Base-by-base conservation (phyloP, 2,329 filamentous ascomycete species). In the Fusarium mundagurra region DNA sequence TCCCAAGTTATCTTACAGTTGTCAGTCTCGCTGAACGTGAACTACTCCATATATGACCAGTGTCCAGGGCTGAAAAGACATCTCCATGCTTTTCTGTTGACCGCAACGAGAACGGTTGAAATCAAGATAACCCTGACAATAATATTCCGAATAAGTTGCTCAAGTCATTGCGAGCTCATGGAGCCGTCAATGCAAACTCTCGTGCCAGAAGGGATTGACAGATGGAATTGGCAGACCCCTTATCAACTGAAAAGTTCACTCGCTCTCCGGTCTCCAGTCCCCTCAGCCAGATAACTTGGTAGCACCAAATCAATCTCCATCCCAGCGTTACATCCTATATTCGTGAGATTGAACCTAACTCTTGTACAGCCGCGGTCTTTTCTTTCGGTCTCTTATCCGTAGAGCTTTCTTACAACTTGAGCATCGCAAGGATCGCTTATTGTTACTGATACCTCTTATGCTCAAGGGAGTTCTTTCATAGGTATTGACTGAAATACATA, bases 111-210 rank as follows among this genome's bases (percentile, higher is more conserved):
- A n/a, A n/a, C n/a, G n/a, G n/a, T n/a, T n/a, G n/a, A n/a, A n/a
- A n/a, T n/a, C n/a, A n/a, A n/a, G n/a, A n/a, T n/a, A n/a, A n/a
- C n/a, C n/a, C n/a, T n/a, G n/a, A n/a, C n/a, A 27, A 4, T 14
- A 27, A 18, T 13, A 20, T 45, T 24, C 16, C 0, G n/a, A 44
- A 8, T n/a, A 7, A 18, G 2, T 6, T 0, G 2, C 20, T 4
- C 13, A 9, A 45, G 12, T 7, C 24, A 45, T 24, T 20, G 1
- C 12, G 6, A 14, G 17, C 17, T 10, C 18, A 12, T 27, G 11
- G 8, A 20, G 11, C 13, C 3, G 11, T 9, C 8, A 27, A 45
- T 3, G 17, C 43, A 8, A 45, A 20, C 43, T 24, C 24, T 6
- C 4, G 11, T 45, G 11, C 5, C 10, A 45, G 44, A 27, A 0